Evolutionary conservation across 441 rosid species (phyloP).

Genomic region (Eruca vesicaria): DNA sequence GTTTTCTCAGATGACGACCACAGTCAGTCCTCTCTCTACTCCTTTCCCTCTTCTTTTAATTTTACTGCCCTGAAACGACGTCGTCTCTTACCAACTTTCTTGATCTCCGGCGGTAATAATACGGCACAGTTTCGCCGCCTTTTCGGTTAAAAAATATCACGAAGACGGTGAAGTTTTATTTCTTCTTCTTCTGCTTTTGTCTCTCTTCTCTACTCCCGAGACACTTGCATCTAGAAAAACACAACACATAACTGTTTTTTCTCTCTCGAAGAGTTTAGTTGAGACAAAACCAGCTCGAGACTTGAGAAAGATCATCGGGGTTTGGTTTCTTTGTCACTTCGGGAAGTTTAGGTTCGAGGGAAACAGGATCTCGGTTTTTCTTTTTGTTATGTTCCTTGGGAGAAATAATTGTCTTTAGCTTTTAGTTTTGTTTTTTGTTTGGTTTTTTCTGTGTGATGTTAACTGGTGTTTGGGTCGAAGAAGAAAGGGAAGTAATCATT

Average conservation of each 20-base stretch:
- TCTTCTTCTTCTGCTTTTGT: neutral
- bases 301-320: conserved; percentile 26
- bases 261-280: conserved; percentile 22
- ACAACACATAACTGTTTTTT: conserved; percentile 19
- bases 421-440: conserved; percentile 3
- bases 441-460: conserved; percentile 43
- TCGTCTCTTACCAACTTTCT: conserved; percentile 22
- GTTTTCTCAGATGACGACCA: conserved; percentile 40
- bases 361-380: conserved; percentile 23
- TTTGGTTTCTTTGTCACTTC: neutral
- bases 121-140: conserved; percentile 31
- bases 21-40: conserved; percentile 17
- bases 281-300: conserved; percentile 12
- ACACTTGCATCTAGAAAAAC: conserved; percentile 8
- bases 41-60: neutral
- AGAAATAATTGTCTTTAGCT: conserved; percentile 35
- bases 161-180: conserved; percentile 13
- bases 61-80: conserved; percentile 3
- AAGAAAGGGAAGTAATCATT: conserved; percentile 33
- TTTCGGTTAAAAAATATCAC: neutral
- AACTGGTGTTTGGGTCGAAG: conserved; percentile 33
- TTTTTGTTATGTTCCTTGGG: neutral
- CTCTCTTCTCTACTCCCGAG: conserved; percentile 27
- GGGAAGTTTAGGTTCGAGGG: conserved; percentile 3
- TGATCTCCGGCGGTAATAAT: conserved; percentile 29